Evolutionary conservation across 2,329 filamentous ascomycete genomes (phyloP), one percentile per base, ranked within the genome.

Genomic region (Trichoderma endophyticum): DNA sequence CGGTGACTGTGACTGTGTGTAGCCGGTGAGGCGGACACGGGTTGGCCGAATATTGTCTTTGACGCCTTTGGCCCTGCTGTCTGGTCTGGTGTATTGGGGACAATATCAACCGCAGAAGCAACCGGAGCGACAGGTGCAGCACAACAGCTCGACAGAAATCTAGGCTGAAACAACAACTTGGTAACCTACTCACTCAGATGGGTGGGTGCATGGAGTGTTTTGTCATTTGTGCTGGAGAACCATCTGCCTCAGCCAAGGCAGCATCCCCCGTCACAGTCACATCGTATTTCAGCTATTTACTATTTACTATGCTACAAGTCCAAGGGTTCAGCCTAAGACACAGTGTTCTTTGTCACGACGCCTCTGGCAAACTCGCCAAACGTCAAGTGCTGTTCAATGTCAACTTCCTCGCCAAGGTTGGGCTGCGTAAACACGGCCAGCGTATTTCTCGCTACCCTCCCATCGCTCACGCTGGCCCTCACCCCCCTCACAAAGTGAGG

Each of bases 391-490:
- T 89, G 86, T 79, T 88, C 84, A 72, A 89, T 86, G 78, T 95
- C 93, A 15, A 95, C 91, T 82, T 90, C 87, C 76, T 95, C 93
- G 76, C 89, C 92, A 73, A 98, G 82, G 83, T 98, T 97, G 28
- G 96, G 96, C 86, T 99, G 96, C 72, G 95, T 99, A 79, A 98
- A 99, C 11, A 98, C 94, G 0, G 96, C 96, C 75, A 99, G 83
- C 11, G 96, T 99, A 83, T 98, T 98, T 72, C 92, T 85, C 32
- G 92, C 92, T 73, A 95, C 87, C 32, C 84, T 83, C 2, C 84
- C 84, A 15, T 82, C 83, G 71, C 85, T 81, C 48, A 81, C 83
- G 59, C 85, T 87, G 1, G 88, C 84, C 75, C 88, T 86, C 5
- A 92, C 90, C 0, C 95, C 95, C 75, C 92, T 88, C 9, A 99